These are phyloP conservation scores for Mycena filopes DNA, from an alignment of 768 basidiomycete species.

Conservation along the genomic window DNA sequence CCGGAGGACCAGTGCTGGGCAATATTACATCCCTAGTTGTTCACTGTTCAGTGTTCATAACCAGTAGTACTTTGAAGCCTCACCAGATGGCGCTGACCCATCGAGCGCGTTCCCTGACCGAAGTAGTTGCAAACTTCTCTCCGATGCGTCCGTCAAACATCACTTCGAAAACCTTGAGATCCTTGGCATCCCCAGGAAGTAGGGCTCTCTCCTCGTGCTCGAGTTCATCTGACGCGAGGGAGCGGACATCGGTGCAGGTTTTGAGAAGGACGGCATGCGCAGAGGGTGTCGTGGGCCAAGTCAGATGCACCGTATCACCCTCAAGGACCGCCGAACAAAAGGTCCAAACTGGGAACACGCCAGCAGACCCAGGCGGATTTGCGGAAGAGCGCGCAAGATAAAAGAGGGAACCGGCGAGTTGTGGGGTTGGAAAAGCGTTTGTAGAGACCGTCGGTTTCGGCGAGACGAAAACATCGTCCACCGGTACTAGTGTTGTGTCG, in stretches of 20 bases:
- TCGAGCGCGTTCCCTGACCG: conserved; percentile 70
- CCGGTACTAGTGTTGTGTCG: background rate
- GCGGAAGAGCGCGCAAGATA: conserved; percentile 25
- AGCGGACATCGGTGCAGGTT: conserved; percentile 72
- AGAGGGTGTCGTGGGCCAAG: conserved; percentile 37
- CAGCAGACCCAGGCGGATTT: background rate
- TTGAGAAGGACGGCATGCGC: conserved; percentile 60
- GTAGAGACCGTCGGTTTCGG: conserved; percentile 10
- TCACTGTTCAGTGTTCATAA: background rate
- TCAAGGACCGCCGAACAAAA: conserved; percentile 31
- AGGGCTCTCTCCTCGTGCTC: conserved; percentile 53
- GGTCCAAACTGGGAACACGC: conserved; percentile 24
- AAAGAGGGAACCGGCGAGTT: conserved; percentile 26
- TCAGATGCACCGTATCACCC: conserved; percentile 35
- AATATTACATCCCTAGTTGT: conserved; percentile 64
- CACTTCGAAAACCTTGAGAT: conserved; percentile 73
- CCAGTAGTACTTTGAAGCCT: conserved; percentile 26
- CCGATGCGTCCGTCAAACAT: conserved; percentile 60
- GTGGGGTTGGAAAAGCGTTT: conserved; percentile 21
- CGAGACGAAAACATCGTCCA: conserved; percentile 12
- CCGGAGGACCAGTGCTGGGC: conserved; percentile 28
- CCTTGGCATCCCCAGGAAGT: conserved; percentile 53
- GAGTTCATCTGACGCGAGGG: conserved; percentile 57
- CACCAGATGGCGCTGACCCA: conserved; percentile 86
- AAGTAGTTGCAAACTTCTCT: conserved; percentile 72